phyloP scores from a whole-genome alignment of 106 monocot species.

The Dendrobium huoshanense region DNA sequence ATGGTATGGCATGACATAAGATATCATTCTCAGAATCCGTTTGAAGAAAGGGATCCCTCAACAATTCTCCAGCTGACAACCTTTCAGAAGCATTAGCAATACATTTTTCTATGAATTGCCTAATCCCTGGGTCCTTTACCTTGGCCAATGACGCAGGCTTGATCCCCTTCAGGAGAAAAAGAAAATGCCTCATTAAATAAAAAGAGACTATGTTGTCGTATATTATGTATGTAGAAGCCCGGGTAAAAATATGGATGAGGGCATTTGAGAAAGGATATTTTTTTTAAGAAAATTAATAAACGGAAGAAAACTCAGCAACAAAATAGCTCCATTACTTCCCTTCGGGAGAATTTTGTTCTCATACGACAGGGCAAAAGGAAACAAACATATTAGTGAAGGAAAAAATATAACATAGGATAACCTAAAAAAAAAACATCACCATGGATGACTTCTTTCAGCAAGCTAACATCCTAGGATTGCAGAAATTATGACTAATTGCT shows the following conservation, averaged over 20 bases:
- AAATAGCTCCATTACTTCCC: neutral
- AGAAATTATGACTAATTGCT: no score
- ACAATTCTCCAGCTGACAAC: slow-evolving; percentile 32
- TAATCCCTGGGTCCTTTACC: slow-evolving; percentile 36
- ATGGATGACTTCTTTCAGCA: no score
- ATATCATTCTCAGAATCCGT: slow-evolving; percentile 16
- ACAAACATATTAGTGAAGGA: neutral
- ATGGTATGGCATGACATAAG: neutral
- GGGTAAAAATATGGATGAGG: neutral
- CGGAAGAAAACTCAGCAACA: neutral
- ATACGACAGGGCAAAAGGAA: no score
- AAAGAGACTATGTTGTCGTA: neutral
- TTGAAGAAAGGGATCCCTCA: slow-evolving; percentile 48
- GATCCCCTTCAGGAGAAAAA: slow-evolving; percentile 28
- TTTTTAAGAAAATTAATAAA: neutral
- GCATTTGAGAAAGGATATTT: neutral
- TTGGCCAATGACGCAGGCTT: slow-evolving; percentile 43
- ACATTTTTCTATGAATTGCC: slow-evolving; percentile 53
- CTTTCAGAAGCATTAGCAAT: slow-evolving; percentile 42
- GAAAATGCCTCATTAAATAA: neutral
- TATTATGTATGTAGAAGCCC: neutral
- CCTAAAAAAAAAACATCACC: neutral
- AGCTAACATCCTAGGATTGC: no score
- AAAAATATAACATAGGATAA: neutral
- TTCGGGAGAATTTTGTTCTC: no score